Evolutionary conservation across 31 red algal genomes (phyloP).

Genomic region (Bonnemaisonia californica): DNA sequence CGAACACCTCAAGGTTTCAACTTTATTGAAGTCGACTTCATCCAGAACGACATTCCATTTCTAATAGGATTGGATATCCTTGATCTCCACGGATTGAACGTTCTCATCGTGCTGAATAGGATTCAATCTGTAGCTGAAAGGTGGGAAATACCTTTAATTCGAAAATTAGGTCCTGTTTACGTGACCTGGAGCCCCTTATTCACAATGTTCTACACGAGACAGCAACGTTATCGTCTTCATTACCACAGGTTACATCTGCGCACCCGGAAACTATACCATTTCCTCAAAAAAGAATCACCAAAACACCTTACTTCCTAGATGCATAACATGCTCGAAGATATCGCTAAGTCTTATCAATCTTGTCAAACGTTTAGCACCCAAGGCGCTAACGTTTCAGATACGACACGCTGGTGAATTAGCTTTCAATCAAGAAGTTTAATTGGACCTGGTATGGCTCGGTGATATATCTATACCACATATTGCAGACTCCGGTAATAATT

Average conservation of each 20-base stretch:
- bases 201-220: neutral
- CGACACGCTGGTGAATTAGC: neutral
- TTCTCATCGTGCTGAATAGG: neutral
- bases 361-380: neutral
- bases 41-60: constrained; percentile 9
- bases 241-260: constrained; percentile 15
- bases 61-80: neutral
- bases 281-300: constrained; percentile 1
- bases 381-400: constrained; percentile 17
- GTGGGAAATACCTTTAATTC: neutral
- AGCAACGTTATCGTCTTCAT: neutral
- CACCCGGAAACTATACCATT: constrained; percentile 33
- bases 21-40: neutral
- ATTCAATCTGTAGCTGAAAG: neutral
- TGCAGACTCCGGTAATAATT: constrained; percentile 18
- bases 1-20: constrained; percentile 21
- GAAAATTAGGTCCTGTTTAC: neutral
- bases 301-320: neutral
- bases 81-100: neutral
- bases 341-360: neutral
- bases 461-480: constrained; percentile 19
- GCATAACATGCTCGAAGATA: neutral
- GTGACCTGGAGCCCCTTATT: neutral
- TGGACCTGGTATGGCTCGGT: constrained; percentile 43
- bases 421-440: constrained; percentile 29